Percentiles rank a stretch among this genome's conserved stretches.
phyloP scores from a whole-genome alignment of 176 grass and related monocot genomes.

The Puya raimondii region DNA sequence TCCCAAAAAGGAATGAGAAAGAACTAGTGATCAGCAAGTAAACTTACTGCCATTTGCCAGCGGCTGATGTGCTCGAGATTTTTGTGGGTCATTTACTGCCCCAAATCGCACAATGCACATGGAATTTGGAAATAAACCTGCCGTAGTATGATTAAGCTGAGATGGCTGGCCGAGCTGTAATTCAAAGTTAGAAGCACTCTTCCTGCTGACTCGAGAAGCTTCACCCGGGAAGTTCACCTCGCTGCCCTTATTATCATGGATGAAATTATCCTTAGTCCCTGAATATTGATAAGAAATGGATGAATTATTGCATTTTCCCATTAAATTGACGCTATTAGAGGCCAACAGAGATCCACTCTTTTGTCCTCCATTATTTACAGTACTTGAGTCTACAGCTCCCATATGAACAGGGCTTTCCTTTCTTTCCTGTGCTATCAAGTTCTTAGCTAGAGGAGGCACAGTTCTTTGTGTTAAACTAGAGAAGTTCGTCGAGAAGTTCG shows the following conservation, averaged over 20 bases:
- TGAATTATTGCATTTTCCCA: constrained; percentile 29
- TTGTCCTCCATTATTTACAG: constrained; percentile 17
- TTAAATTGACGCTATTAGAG: constrained; percentile 27
- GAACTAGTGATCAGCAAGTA: constrained; percentile 10
- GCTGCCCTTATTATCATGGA: constrained; percentile 18
- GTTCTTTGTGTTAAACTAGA: constrained; percentile 3
- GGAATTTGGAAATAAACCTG: constrained; percentile 28
- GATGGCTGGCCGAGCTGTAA: constrained; percentile 70
- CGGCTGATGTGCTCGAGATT: constrained; percentile 29
- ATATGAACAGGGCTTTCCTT: constrained; percentile 19
- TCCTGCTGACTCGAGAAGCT: constrained; percentile 24
- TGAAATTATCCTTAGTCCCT: constrained; percentile 25
- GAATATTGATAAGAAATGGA: constrained; percentile 19
- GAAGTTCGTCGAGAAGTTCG: constrained; percentile 29
- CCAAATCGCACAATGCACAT: constrained; percentile 17
- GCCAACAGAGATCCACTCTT: constrained; percentile 33
- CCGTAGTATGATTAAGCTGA: constrained; percentile 36
- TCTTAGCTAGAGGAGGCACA: constrained; percentile 23
- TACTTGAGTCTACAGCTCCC: constrained; percentile 16
- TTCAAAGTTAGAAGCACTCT: constrained; percentile 43
- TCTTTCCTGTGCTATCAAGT: constrained; percentile 5
- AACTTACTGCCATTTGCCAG: constrained; percentile 41
- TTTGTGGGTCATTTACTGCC: constrained; percentile 32
- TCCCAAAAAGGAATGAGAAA: constrained; percentile 15
- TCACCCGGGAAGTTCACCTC: constrained; percentile 12